Conservation (phyloP, 148 eudicot genomes). For the Chenopodium berlandieri region DNA sequence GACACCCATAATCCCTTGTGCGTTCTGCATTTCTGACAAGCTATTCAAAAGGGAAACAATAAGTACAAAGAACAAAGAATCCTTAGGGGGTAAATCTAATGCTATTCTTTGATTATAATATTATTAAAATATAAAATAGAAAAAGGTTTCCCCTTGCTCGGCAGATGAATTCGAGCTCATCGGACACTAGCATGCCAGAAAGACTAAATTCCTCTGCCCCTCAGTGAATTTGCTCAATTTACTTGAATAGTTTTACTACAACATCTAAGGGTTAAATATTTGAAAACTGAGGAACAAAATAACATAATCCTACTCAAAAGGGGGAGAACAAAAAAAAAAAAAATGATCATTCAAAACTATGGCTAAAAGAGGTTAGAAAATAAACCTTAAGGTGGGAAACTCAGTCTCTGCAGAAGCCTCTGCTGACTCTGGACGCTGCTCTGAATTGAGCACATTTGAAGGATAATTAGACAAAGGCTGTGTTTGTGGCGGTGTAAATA, state of each 20-base stretch:
- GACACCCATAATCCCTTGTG: slow-evolving; percentile 85
- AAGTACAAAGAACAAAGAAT: background rate
- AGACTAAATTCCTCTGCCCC: slow-evolving; percentile 3
- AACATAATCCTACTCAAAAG: background rate
- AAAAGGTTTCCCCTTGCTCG: background rate
- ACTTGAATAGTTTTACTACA: background rate
- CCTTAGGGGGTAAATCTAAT: background rate
- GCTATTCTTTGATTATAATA: background rate
- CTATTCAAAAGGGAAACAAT: slow-evolving; percentile 34
- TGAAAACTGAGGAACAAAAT: background rate
- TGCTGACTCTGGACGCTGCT: slow-evolving; percentile 48
- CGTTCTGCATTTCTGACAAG: slow-evolving; percentile 82
- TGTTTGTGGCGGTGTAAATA: slow-evolving; percentile 90
- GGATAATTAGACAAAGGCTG: slow-evolving; percentile 82
- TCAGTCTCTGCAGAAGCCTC: slow-evolving; percentile 80
- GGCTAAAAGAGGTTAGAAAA: background rate
- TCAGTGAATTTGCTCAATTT: background rate
- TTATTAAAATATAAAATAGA: background rate
- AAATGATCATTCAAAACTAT: slow-evolving; percentile 7
- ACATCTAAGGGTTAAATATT: background rate
- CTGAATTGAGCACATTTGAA: slow-evolving; percentile 57
- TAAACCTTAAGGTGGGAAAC: slow-evolving; percentile 77
- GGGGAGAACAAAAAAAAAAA: background rate
- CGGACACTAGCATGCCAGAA: background rate
- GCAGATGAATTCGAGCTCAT: background rate